Evolutionary conservation across 148 eudicot genomes (phyloP).

Genomic region (Amaranthus cruentus): DNA sequence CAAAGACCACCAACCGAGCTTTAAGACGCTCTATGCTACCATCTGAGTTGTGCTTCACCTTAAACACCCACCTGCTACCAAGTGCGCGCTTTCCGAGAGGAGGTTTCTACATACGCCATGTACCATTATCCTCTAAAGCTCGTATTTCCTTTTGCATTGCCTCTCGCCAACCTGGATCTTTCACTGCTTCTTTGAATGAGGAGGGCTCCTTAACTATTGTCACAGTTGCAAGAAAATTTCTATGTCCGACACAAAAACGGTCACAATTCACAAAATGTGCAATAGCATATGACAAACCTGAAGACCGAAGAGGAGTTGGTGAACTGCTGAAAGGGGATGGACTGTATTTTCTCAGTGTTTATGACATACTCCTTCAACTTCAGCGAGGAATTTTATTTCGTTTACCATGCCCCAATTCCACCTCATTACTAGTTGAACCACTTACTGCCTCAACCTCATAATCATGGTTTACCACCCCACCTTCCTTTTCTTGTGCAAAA

Average conservation of each 20-base stretch:
- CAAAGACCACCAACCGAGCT: no score
- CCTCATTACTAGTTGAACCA: not conserved
- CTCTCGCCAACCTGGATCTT: not conserved
- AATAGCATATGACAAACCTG: not conserved
- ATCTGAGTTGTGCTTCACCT: no score
- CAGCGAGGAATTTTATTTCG: not conserved
- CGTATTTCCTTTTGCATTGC: constrained; percentile 15
- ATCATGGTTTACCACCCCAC: not conserved
- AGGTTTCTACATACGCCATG: not conserved
- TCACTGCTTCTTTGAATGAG: not conserved
- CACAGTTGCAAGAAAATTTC: no score
- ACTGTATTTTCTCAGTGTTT: not conserved
- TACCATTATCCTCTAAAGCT: constrained; percentile 15
- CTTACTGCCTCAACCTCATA: not conserved
- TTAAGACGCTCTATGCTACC: no score
- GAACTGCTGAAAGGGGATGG: not conserved
- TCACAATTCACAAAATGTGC: constrained; percentile 11
- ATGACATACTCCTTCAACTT: not conserved
- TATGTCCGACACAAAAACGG: no score
- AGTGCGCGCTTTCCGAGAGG: not conserved
- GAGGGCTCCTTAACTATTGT: no score
- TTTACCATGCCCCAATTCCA: not conserved
- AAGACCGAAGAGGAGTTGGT: constrained; percentile 3
- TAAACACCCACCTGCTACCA: no score
- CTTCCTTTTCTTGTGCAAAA: no score